Evolutionary conservation across 257 asterid species (phyloP).

Genomic region (Cynanchum wilfordii): DNA sequence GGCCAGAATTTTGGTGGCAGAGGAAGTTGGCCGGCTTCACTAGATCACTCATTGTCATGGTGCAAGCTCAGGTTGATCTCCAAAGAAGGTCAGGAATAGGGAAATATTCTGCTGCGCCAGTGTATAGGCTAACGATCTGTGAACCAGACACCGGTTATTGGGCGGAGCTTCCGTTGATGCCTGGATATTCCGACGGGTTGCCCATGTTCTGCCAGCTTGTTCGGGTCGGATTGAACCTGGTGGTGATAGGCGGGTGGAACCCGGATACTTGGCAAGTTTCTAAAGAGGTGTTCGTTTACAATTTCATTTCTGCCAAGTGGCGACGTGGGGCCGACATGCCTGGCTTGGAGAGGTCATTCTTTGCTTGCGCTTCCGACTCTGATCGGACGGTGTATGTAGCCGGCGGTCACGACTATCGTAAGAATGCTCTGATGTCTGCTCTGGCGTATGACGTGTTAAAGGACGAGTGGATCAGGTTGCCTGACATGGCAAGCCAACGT

Average conservation of each 20-base stretch:
- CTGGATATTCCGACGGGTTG: slow-evolving; percentile 43
- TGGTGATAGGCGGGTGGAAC: slow-evolving; percentile 70
- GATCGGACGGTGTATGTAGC: slow-evolving; percentile 50
- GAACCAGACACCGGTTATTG: slow-evolving; percentile 65
- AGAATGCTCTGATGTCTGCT: slow-evolving; percentile 59
- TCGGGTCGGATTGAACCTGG: slow-evolving; percentile 51
- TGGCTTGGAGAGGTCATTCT: slow-evolving; percentile 50
- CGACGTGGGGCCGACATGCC: slow-evolving; percentile 65
- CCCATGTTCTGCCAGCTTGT: slow-evolving; percentile 67
- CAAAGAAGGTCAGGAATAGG: slow-evolving; percentile 1
- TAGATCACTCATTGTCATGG: slow-evolving; percentile 32
- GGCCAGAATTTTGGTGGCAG: slow-evolving; percentile 55
- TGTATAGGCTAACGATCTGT: slow-evolving; percentile 46
- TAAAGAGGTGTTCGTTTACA: slow-evolving; percentile 33
- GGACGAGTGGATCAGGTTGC: slow-evolving; percentile 43
- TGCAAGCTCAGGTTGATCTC: slow-evolving; percentile 36
- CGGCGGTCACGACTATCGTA: slow-evolving; percentile 74
- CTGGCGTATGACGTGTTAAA: slow-evolving; percentile 50
- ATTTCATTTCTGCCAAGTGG: slow-evolving; percentile 56
- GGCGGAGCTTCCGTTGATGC: slow-evolving; percentile 50
- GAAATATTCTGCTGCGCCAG: slow-evolving; percentile 26
- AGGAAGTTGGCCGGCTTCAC: slow-evolving; percentile 34
- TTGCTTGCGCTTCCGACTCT: slow-evolving; percentile 61
- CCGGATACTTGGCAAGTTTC: slow-evolving; percentile 55
- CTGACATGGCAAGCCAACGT: slow-evolving; percentile 65